Evolutionary conservation across 176 grass and related monocot species (phyloP), one percentile per base, ranked within the genome.

Genomic region (Musa beccarii): DNA sequence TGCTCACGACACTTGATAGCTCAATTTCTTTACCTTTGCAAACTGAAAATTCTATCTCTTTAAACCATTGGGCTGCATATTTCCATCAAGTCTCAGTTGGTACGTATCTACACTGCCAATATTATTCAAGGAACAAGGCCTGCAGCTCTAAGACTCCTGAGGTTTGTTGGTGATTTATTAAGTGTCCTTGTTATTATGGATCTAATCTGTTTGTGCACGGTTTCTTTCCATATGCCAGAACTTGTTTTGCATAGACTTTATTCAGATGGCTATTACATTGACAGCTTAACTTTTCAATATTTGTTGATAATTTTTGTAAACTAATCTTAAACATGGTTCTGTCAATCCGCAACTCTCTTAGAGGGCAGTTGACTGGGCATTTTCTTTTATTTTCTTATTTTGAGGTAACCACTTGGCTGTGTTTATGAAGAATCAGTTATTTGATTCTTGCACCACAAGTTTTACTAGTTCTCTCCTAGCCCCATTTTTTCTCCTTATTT

Each of bases 1-100:
- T 97, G 75, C 63, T 98, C 51, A 85, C 94, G 54, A 87, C 89
- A 16, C 64, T 82, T 34, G 86, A 93, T 83, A 71, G 76, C 22
- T 85, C 77, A 11, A 67, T 80, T 17, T 26, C 85, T 10, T 69
- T 84, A 76, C 84, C 94, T 81, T 77, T 80, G 21, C 68, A 64
- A 81, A 83, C 73, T 65, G 28, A 85, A 49, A 82, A 76, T 80
- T 89, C 86, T 90, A 81, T 90, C 66, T 98, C 90, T 59, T 62
- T 98, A 79, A 85, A 84, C 82, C 90, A 89, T 80, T 98, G 94
- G 90, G 84, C 84, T 51, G 86, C 87, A 63, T 98, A 89, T 57
- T 98, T 93, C 59, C 94, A 98, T 81, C 94, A 98, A 78, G 74
- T 77, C 72, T 90, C 90, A 76, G 81, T 98, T 15, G 87, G 94